Base-by-base conservation (phyloP, 2,329 filamentous ascomycete genomes). In the Colletotrichum orchidophilum region DNA sequence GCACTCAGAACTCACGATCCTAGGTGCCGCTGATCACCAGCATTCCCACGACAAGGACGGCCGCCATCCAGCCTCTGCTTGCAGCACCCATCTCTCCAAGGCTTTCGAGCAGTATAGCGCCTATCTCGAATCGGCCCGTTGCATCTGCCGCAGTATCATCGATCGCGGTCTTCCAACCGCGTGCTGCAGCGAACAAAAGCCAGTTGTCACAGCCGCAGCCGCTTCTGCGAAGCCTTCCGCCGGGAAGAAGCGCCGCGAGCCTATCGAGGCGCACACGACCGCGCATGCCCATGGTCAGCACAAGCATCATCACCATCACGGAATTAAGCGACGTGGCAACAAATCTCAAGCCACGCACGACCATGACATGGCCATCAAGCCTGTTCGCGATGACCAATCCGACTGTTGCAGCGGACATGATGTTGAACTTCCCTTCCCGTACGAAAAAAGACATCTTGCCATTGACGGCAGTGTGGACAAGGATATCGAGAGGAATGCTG, bases 61-160 rank as follows among this genome's bases (percentile, higher is more conserved):
- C 31, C 73, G 75, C 5, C 77, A 77, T 53, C 74, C 66, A 3
- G 68, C 70, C 11, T 72, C 74, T 7, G 79, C 80, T 8, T 82
- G 80, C 57, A 77, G 62, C 46, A 76, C 76, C 35, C 80, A 82
- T 59, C 75, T 81, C 1, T 68, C 72, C 59, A 76, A 75, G 27
- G 80, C 80, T 1, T 79, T 81, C 54, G 76, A 80, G 21, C 77
- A 78, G 54, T 81, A 82, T 61, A 78, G 75, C 68, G 76, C 75
- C 63, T 81, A 81, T 58, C 77, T 82, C n/a, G 77, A 81, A 53
- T 76, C 77, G 11, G 78, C 79, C n/a, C 80, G 80, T 2, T 82
- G 80, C 74, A 81, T 82, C 70, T 82, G 80, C 72, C 80, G 79
- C 42, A 77, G 74, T 61, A 75, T 81, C 27, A 75, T 82, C 54